A percentile compares a stretch with the other conserved stretches of the same genome.
phyloP scores from a whole-genome alignment of 2,329 filamentous ascomycete species.

The Pseudovirgaria hyperparasitica region DNA sequence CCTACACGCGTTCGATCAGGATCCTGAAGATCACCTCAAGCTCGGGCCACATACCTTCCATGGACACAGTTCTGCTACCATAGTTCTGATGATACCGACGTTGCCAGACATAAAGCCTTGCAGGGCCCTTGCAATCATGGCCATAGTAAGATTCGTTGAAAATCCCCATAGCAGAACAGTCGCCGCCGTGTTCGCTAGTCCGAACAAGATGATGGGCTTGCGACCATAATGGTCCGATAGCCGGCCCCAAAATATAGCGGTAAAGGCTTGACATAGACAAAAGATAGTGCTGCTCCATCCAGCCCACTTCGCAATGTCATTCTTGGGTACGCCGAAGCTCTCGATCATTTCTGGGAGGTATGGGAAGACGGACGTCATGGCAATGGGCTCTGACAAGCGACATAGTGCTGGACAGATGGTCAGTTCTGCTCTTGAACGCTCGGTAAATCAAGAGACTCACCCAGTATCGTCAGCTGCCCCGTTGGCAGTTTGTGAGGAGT shows the following conservation, averaged over 20 bases:
- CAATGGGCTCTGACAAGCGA: slow-evolving; percentile 83
- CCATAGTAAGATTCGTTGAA: slow-evolving; percentile 66
- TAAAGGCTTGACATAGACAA: slow-evolving; percentile 63
- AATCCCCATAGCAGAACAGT: slow-evolving; percentile 76
- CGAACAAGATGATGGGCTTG: slow-evolving; percentile 72
- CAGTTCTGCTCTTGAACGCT: slow-evolving; percentile 4
- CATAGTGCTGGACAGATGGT: slow-evolving; percentile 57
- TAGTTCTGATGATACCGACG: slow-evolving; percentile 69
- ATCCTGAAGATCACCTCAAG: slow-evolving; percentile 1
- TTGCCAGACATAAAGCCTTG: slow-evolving; percentile 81
- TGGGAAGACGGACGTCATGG: slow-evolving; percentile 84
- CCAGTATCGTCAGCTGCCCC: neutral
- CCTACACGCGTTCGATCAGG: slow-evolving; percentile 21
- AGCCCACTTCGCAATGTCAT: slow-evolving; percentile 49
- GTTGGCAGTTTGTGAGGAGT: neutral
- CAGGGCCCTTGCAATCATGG: slow-evolving; percentile 64
- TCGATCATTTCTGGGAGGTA: slow-evolving; percentile 58
- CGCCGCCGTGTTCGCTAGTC: slow-evolving; percentile 63
- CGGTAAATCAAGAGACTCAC: neutral
- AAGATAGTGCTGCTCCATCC: slow-evolving; percentile 78
- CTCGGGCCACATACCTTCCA: slow-evolving; percentile 37
- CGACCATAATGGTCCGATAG: slow-evolving; percentile 72
- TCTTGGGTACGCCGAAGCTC: slow-evolving; percentile 23
- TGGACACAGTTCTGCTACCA: slow-evolving; percentile 86
- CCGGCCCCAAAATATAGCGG: slow-evolving; percentile 79